A percentile compares a stretch with the other conserved stretches of the same genome.
Conservation (phyloP, 2,329 filamentous ascomycete genomes). For the Calycina herbarum region DNA sequence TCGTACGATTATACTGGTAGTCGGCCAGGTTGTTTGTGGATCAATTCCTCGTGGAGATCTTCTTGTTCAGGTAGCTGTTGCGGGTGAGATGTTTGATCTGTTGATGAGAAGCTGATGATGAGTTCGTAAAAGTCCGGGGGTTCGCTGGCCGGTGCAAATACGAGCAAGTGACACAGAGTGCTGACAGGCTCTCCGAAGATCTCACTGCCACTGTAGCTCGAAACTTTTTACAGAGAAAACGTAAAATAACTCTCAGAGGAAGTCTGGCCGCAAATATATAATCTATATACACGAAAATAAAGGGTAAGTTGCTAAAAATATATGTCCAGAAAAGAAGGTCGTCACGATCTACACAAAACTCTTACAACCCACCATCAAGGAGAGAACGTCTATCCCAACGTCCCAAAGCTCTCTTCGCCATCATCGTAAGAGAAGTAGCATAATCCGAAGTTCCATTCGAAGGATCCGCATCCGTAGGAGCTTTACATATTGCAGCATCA, state of each 20-base stretch:
- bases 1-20: neutral
- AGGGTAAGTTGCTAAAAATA: neutral
- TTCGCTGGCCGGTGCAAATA: neutral
- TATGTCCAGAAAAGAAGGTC: neutral
- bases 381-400: neutral
- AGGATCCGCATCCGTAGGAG: constrained; percentile 44
- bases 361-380: neutral
- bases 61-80: neutral
- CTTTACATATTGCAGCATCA: constrained; percentile 37
- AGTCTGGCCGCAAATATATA: neutral
- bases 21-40: neutral
- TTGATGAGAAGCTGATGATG: neutral
- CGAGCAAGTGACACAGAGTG: neutral
- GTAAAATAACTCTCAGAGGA: neutral
- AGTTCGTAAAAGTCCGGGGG: too few relatives aligned
- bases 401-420: constrained; percentile 14
- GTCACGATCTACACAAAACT: neutral
- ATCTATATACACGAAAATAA: neutral
- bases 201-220: neutral
- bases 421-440: constrained; percentile 10
- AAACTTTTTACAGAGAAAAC: neutral
- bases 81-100: neutral
- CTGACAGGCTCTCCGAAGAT: neutral
- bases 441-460: constrained; percentile 44
- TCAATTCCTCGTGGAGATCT: neutral